A percentile compares a stretch with the other conserved stretches of the same genome.
Conservation (phyloP, 176 grass and related monocot species). For the Musa troglodytarum region DNA sequence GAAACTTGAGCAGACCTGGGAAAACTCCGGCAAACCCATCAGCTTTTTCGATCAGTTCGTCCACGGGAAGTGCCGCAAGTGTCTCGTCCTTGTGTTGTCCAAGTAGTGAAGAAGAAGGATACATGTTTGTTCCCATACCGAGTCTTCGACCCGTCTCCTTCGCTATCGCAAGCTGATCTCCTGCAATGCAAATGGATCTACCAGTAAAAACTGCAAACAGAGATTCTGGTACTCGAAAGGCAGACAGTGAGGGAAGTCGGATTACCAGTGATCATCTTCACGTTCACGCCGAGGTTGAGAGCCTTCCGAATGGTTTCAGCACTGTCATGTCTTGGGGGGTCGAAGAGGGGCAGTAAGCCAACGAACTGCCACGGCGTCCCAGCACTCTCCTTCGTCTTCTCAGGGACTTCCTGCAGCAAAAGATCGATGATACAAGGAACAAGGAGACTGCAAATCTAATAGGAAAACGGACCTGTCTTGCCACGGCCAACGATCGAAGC, state of each 20-base stretch:
- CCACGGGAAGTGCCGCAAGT: constrained; percentile 58
- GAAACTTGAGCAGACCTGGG: constrained; percentile 36
- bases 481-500: constrained; percentile 85
- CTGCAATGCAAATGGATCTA: constrained; percentile 26
- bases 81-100: constrained; percentile 67
- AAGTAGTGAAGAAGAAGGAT: constrained; percentile 84
- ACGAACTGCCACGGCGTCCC: constrained; percentile 91
- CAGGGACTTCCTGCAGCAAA: constrained; percentile 73
- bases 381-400: constrained; percentile 54
- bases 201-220: not conserved
- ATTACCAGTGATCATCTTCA: constrained; percentile 97
- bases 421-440: not conserved
- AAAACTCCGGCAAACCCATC: constrained; percentile 98
- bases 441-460: not conserved
- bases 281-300: constrained; percentile 86
- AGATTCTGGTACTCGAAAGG: not conserved
- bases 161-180: constrained; percentile 90
- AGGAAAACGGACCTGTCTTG: constrained; percentile 47
- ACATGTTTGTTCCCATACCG: constrained; percentile 99
- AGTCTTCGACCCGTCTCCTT: constrained; percentile 96
- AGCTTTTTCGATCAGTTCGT: constrained; percentile 96
- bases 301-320: constrained; percentile 93
- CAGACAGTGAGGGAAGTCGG: not conserved
- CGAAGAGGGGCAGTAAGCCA: constrained; percentile 78
- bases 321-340: constrained; percentile 94